Conservation (phyloP, 148 eudicot species). For the Tetragonia tetragonoides region DNA sequence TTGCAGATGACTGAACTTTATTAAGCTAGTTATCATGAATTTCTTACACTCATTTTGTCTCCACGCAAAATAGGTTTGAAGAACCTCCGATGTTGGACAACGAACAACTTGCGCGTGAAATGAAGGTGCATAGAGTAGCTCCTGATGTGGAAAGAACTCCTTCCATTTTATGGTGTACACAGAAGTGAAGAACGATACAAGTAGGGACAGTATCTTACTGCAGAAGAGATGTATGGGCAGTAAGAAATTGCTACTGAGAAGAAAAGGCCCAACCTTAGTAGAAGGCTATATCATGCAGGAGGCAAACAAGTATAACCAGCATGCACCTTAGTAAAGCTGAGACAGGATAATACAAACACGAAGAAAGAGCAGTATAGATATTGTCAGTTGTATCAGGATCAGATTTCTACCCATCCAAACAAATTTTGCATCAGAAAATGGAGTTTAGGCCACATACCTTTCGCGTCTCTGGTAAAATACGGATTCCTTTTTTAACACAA, state of each 20-base stretch:
- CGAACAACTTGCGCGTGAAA: conserved; percentile 58
- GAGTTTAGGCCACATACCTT: conserved; percentile 45
- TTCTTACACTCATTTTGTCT: conserved; percentile 80
- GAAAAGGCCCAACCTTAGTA: not conserved
- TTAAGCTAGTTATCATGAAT: not conserved
- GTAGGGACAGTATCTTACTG: conserved; percentile 82
- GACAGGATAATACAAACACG: not conserved
- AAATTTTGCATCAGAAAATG: conserved; percentile 3
- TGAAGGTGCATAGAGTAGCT: conserved; percentile 58
- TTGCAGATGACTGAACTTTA: not conserved
- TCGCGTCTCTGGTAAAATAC: conserved; percentile 78
- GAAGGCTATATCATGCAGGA: too few relatives aligned
- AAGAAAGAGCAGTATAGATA: not conserved
- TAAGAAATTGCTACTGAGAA: not conserved
- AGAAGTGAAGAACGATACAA: conserved; percentile 79
- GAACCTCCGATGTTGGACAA: conserved; percentile 71
- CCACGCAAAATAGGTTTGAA: conserved; percentile 82
- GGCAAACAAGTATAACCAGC: too few relatives aligned
- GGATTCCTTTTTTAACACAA: conserved; percentile 62
- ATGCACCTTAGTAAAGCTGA: too few relatives aligned
- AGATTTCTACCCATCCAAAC: not conserved
- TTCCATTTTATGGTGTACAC: conserved; percentile 65
- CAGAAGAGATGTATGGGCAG: conserved; percentile 21
- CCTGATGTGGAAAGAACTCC: conserved; percentile 60
- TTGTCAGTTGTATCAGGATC: not conserved